Evolutionary conservation across 192 early-diverging fungal species (phyloP), one percentile per base, ranked within the genome.

Genomic region (Ambispora gerdemannii): DNA sequence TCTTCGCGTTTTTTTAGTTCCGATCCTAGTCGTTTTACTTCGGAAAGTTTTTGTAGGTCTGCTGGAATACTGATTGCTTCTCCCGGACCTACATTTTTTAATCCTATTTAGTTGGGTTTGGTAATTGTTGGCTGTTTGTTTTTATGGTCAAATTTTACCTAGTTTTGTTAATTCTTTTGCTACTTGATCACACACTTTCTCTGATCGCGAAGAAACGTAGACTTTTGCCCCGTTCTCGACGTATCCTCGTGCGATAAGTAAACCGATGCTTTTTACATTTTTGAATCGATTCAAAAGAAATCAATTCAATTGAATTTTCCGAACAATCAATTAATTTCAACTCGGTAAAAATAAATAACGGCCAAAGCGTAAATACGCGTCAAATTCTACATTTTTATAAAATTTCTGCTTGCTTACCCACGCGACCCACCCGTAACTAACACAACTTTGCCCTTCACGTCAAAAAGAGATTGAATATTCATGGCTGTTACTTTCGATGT

Each of bases 201-300:
- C 28, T 0, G 7, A 24, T 69, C 95, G 85, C 31, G 89, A 90
- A 35, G 90, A 88, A 72, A 97, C 95, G 76, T 95, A 97, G 27
- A 97, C 95, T 75, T 83, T 89, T 65, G 91, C 93, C 15, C 95
- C 95, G 83, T 91, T 92, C 67, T 83, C 86, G 31, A 95, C 87
- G 52, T 93, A 89, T 22, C 89, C 90, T 59, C 85, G 78, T 33
- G 84, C 81, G 55, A 86, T 84, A 79, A 82, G 81, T 35, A 78
- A 62, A 10, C 83, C 84, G 64, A 86, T 86, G 20, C 78, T 76
- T 62, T 43, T 35, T 2, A 80, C 25, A n/a, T 24, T 67, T 22
- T 32, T 28, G 15, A 8, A 17, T 24, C n/a, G 35, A 17, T 11
- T 19, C n/a, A 31, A 65, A 34, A 22, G 6, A n/a, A 3, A 7